Evolutionary conservation across 2,329 filamentous ascomycete species (phyloP), one percentile per base, ranked within the genome.

Genomic region (Xylariomycetidae sp.): DNA sequence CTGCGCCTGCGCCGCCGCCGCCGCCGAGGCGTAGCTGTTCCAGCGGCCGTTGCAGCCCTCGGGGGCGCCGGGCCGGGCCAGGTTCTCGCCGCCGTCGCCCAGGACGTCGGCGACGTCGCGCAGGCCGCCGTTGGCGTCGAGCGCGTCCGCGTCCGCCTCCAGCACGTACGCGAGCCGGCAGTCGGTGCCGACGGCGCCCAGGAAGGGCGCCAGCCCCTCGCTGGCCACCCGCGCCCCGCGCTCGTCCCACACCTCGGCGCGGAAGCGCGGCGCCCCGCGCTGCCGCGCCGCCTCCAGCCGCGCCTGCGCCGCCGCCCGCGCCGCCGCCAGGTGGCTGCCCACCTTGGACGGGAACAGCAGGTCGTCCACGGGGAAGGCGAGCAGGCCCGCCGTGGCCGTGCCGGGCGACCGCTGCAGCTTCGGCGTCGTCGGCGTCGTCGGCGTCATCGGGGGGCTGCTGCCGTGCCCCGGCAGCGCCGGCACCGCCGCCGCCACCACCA

Each of bases 271-370:
- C 2, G n/a, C n/a, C n/a, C n/a, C n/a, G 59, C 29, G 48, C 16
- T 61, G 59, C 68, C 68, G 64, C 0, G 78, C 76, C 14, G 68
- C 65, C 23, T 83, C 73, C 15, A 85, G 68, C 1, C 82, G 70
- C 0, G 68, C 59, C 52, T 88, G 82, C 0, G 83, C 83, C 12
- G 75, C 72, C 6, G 78, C 61, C 0, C 82, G 74, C 2, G 79
- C 67, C 14, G 60, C 49, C 34, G 61, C 56, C 12, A 75, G 65
- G 43, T 72, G 63, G 37, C 63, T 70, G 34, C 60, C 62, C 10
- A 60, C 31, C 30, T 51, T 54, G 2, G 47, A 42, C 14, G 49
- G 48, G 38, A 49, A 42, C 5, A 47, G 39, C 32, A 46, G 40
- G 27, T 49, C 48, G 1, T 45, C 47, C 43, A 43, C 47, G 5